Conservation (phyloP, 2,329 filamentous ascomycete species). For the Fusarium graminum region DNA sequence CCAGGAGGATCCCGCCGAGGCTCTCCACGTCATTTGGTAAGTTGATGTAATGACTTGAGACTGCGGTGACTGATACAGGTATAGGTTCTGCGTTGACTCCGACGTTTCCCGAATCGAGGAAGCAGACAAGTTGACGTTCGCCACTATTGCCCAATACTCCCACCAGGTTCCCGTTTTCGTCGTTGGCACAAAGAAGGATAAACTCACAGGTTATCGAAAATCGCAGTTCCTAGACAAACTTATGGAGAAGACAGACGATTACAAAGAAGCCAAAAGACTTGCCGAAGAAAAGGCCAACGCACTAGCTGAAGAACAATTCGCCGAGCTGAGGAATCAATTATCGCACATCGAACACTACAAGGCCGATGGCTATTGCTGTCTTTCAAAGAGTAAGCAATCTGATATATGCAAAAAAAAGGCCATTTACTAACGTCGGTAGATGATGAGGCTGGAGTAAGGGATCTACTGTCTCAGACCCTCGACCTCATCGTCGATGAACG, state of each 20-base stretch:
- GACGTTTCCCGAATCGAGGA: constrained; percentile 47
- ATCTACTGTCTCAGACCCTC: constrained; percentile 47
- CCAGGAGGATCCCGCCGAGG: constrained; percentile 45
- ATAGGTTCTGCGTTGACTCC: constrained; percentile 46
- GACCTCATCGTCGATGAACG: constrained; percentile 49
- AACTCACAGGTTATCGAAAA: constrained; percentile 42
- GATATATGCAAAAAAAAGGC: fast-evolving
- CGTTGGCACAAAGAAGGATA: constrained; percentile 47
- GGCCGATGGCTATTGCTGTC: constrained; percentile 45
- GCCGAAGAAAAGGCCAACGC: constrained; percentile 42
- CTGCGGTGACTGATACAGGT: not conserved
- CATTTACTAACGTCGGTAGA: constrained; percentile 13
- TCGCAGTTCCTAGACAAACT: constrained; percentile 40
- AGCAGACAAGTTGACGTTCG: constrained; percentile 47
- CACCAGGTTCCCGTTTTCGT: constrained; percentile 48
- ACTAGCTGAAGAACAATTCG: constrained; percentile 43
- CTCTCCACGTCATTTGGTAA: constrained; percentile 46
- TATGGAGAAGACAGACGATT: constrained; percentile 47
- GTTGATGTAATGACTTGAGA: fast-evolving
- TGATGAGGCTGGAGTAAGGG: constrained; percentile 43
- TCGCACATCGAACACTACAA: constrained; percentile 49
- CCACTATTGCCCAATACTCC: constrained; percentile 46
- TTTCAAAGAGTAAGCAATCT: constrained; percentile 36
- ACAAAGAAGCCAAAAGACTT: constrained; percentile 43
- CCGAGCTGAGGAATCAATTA: constrained; percentile 41